phyloP scores from a whole-genome alignment of 352 stramenopile genomes.

The Phytophthora europaea region DNA sequence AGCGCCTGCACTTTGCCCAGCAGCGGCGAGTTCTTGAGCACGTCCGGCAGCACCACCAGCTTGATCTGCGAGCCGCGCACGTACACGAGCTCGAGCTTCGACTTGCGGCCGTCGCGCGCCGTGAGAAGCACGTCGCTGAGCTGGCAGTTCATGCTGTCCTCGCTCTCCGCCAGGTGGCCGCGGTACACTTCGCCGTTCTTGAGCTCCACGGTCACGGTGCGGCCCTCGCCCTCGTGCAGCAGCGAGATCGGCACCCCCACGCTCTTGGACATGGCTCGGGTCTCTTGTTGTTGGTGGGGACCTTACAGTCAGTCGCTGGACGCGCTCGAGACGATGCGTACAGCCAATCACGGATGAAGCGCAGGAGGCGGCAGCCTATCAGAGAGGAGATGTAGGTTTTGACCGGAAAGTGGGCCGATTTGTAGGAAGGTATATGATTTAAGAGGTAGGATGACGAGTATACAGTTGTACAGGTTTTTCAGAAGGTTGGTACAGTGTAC shows the following conservation, averaged over 20 bases:
- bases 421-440: too few relatives aligned
- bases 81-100: conserved; percentile 93
- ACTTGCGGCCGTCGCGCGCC: conserved; percentile 85
- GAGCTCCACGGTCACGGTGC: conserved; percentile 87
- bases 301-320: too few relatives aligned
- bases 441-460: too few relatives aligned
- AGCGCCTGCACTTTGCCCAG: conserved; percentile 96
- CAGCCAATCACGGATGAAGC: not conserved
- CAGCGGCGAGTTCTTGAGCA: conserved; percentile 98
- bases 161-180: conserved; percentile 82
- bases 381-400: too few relatives aligned
- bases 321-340: too few relatives aligned
- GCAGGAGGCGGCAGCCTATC: not conserved
- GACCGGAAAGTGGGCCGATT: too few relatives aligned
- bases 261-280: conserved; percentile 67
- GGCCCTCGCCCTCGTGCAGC: conserved; percentile 90
- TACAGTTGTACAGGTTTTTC: too few relatives aligned
- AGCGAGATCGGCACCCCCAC: conserved; percentile 87
- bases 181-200: conserved; percentile 93
- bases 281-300: not conserved
- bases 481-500: not conserved
- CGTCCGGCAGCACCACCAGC: conserved; percentile 97
- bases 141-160: conserved; percentile 98
- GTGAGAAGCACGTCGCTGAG: conserved; percentile 93
- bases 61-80: conserved; percentile 97